Evolutionary conservation across 2,329 filamentous ascomycete species (phyloP), one percentile per base, ranked within the genome.

Genomic region (Fusarium poae): DNA sequence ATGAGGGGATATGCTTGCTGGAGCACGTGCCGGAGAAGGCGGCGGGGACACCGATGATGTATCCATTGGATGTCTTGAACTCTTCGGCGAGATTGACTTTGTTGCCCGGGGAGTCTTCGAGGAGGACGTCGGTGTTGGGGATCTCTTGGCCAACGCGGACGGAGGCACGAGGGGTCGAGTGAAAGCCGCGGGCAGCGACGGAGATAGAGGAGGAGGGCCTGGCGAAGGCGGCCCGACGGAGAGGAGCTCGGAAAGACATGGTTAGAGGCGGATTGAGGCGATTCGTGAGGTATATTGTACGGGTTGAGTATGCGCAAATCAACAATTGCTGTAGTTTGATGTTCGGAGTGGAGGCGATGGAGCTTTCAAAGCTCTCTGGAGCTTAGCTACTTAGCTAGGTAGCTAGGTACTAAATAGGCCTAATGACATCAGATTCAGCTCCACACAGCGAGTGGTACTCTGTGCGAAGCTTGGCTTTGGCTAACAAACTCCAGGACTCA

Each of bases 31-130:
- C 81, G 2, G 84, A 86, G 81, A 93, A 95, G 57, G 92, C 92
- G 51, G 91, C 92, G 2, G 93, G 93, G 30, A 96, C 92, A 67
- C 93, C 93, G 72, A 98, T 86, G 77, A 98, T 91, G 74, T 97
- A 81, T 60, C 92, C 93, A 76, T 93, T 92, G 68, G 88, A 89
- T 67, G 85, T 85, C 65, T 79, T 77, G 68, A 97, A 86, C 82
- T 97, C 93, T 68, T 91, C 86, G 72, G 92, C 88, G 62, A 98
- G 86, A 81, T 93, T 95, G 79, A 98, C 89, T 81, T 94, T 96
- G 86, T 94, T 97, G 65, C 92, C 93, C 1, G 95, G 95, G n/a
- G 91, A 94, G 81, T 88, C 86, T 82, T 98, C 92, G 69, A 90
- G 90, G 72, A 97, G 86, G 50, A 92, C 89, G 69, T 94, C 89